Percentiles rank a stretch among this genome's conserved stretches.
These are phyloP conservation scores for Colletotrichum tofieldiae DNA, from an alignment of 2,329 filamentous ascomycete genomes.

Conservation along the genomic window DNA sequence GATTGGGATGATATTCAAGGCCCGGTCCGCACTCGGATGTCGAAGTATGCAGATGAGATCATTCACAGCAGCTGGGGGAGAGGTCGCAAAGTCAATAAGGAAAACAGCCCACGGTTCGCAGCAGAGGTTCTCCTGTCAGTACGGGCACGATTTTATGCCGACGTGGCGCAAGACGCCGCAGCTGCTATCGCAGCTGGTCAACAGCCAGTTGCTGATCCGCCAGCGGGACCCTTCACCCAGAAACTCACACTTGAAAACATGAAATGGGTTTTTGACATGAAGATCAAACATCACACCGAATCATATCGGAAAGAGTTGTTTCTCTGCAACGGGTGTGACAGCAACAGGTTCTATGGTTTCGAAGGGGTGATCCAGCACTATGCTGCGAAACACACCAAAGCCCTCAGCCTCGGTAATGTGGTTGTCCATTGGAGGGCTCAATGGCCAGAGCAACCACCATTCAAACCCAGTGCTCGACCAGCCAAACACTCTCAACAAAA, in stretches of 20 bases:
- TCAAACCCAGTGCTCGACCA: slow-evolving; percentile 72
- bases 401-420: slow-evolving; percentile 79
- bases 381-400: slow-evolving; percentile 83
- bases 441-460: slow-evolving; percentile 84
- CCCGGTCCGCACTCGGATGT: slow-evolving; percentile 76
- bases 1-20: slow-evolving; percentile 81
- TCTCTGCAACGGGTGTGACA: slow-evolving; percentile 79
- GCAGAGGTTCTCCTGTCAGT: slow-evolving; percentile 79
- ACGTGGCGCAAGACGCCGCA: slow-evolving; percentile 68
- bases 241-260: slow-evolving; percentile 85
- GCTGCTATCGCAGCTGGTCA: slow-evolving; percentile 63
- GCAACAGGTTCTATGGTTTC: slow-evolving; percentile 80
- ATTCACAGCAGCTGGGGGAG: slow-evolving; percentile 77
- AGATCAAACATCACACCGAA: slow-evolving; percentile 80
- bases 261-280: slow-evolving; percentile 87
- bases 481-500: slow-evolving; percentile 20
- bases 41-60: slow-evolving; percentile 78
- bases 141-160: slow-evolving; percentile 76
- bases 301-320: slow-evolving; percentile 80
- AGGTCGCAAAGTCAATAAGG: slow-evolving; percentile 74
- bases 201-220: slow-evolving; percentile 62
- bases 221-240: slow-evolving; percentile 69
- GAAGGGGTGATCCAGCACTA: slow-evolving; percentile 88
- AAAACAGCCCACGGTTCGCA: slow-evolving; percentile 78
- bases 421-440: slow-evolving; percentile 86